Evolutionary conservation across 495 filamentous ascomycete species (phyloP).

Genomic region (Hypoxylon trugodes): DNA sequence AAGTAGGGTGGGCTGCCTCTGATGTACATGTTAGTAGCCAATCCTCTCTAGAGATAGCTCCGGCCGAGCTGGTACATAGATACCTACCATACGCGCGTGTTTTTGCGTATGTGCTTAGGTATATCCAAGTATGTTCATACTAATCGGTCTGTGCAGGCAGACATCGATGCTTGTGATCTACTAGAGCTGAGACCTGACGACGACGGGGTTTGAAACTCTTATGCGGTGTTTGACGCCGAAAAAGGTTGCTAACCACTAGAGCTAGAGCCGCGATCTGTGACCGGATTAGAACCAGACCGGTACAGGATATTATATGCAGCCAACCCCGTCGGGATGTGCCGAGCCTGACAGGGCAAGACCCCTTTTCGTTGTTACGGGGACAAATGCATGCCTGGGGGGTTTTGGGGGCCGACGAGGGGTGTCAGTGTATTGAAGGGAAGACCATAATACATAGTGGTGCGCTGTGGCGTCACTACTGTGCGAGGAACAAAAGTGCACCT

Average conservation of each 20-base stretch:
- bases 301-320: constrained; percentile 22
- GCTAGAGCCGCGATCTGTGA: constrained; percentile 40
- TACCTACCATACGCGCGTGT: background rate
- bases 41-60: constrained; percentile 16
- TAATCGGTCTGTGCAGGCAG: too few species aligned
- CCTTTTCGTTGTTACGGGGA: background rate
- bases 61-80: constrained; percentile 20
- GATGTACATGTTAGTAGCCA: constrained; percentile 5
- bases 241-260: constrained; percentile 24
- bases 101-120: background rate
- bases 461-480: too few species aligned
- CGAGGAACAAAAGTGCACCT: constrained; percentile 10
- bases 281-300: constrained; percentile 47
- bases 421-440: background rate
- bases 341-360: constrained; percentile 24
- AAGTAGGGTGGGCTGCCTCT: constrained; percentile 5
- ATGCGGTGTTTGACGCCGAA: constrained; percentile 38
- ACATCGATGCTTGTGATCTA: too few species aligned
- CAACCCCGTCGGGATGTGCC: constrained; percentile 36
- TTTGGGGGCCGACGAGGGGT: constrained; percentile 3
- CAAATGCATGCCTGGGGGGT: too few species aligned
- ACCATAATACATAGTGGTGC: too few species aligned
- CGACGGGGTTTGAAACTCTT: constrained; percentile 46
- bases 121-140: too few species aligned
- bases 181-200: constrained; percentile 51